Evolutionary conservation across 225 moss, liverwort and hornwort genomes (phyloP).

Genomic region (Thuidium tamariscinum): DNA sequence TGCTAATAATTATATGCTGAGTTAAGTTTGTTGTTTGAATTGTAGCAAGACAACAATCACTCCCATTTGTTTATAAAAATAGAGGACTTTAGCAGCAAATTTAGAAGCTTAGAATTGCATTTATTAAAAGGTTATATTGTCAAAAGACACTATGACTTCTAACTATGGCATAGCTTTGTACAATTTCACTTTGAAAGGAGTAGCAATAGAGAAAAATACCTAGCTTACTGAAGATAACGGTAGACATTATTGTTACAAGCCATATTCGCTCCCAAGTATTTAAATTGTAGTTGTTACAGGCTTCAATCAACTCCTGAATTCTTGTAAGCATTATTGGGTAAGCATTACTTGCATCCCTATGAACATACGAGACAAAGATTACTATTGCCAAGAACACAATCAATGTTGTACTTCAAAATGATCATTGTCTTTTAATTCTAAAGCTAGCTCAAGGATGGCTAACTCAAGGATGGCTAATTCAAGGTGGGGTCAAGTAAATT

Average conservation of each 20-base stretch:
- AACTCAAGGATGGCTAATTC: not conserved
- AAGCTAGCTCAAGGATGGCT: not conserved
- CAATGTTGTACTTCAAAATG: not conserved
- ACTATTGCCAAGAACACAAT: not conserved
- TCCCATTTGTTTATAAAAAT: not conserved
- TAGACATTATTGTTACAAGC: constrained; percentile 50
- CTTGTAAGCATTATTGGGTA: constrained; percentile 22
- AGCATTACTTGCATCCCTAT: constrained; percentile 24
- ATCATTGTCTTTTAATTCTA: not conserved
- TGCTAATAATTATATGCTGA: not conserved
- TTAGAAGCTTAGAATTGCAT: not conserved
- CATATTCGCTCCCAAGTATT: constrained; percentile 14
- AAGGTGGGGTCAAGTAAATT: not conserved
- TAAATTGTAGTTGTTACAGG: not conserved
- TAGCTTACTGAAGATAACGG: constrained; percentile 38
- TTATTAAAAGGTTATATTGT: not conserved
- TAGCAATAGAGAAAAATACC: constrained; percentile 48
- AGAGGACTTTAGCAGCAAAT: not conserved
- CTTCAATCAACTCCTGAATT: constrained; percentile 24
- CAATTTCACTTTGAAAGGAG: constrained; percentile 48
- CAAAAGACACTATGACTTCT: not conserved
- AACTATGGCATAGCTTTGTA: constrained; percentile 20
- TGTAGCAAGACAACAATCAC: not conserved
- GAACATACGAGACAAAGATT: not conserved
- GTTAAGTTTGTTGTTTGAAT: no score